phyloP scores from a whole-genome alignment of 257 asterid species.

The Agastache rugosa region DNA sequence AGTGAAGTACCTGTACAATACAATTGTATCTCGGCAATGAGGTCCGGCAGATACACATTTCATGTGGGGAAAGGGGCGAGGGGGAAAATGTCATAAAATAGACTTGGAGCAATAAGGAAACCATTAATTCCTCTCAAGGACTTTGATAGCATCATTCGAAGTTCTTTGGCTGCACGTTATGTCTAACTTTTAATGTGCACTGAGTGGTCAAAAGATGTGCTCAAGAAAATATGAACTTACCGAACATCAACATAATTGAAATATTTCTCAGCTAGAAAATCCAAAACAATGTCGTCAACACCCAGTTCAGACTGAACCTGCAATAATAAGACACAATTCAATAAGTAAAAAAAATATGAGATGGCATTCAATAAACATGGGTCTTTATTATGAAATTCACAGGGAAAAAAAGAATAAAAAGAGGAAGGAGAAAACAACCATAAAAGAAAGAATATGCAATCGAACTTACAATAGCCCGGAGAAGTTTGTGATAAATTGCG shows the following conservation, averaged over 20 bases:
- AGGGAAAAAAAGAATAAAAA: not conserved
- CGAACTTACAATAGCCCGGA: conserved; percentile 63
- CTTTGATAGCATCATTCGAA: not conserved
- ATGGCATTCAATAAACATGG: not conserved
- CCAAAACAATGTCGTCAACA: conserved; percentile 57
- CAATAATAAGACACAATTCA: conserved; percentile 24
- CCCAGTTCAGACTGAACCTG: conserved; percentile 67
- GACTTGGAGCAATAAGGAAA: conserved; percentile 8
- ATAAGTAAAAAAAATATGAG: not conserved
- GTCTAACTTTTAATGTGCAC: conserved; percentile 4
- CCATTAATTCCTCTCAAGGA: not conserved
- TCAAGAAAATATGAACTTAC: conserved; percentile 48
- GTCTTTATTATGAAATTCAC: not conserved
- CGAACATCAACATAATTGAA: conserved; percentile 79
- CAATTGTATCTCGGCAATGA: conserved; percentile 20
- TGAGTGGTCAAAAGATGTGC: conserved; percentile 1
- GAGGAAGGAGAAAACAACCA: conserved; percentile 10
- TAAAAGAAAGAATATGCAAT: not conserved
- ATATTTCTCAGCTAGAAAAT: conserved; percentile 71
- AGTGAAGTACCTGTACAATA: conserved; percentile 70
- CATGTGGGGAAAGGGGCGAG: not conserved
- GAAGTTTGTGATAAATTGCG: conserved; percentile 72
- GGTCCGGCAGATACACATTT: not conserved
- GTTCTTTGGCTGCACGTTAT: not conserved
- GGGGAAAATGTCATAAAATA: not conserved